These are phyloP conservation scores for Aspergillus panamensis DNA, from an alignment of 495 filamentous ascomycete genomes.

Conservation along the genomic window DNA sequence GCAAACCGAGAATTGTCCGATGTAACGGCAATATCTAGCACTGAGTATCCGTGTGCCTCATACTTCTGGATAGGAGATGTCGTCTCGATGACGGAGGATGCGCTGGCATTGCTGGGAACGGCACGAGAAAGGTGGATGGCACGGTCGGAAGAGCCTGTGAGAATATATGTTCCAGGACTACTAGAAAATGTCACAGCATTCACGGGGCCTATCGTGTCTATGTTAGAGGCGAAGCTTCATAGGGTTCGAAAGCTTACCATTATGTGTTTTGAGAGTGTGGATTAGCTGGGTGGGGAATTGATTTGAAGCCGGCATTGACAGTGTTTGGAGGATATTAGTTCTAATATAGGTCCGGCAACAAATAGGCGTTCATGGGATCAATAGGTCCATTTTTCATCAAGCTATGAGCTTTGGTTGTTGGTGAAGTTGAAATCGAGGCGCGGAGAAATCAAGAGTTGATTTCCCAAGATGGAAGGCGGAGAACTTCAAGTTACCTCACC, in stretches of 20 bases:
- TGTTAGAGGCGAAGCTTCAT: neutral
- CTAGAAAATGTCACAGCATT: constrained; percentile 43
- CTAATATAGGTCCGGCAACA: neutral
- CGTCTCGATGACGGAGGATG: constrained; percentile 33
- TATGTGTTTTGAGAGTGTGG: constrained; percentile 48
- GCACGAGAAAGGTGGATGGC: constrained; percentile 77
- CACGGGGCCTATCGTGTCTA: constrained; percentile 31
- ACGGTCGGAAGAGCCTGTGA: constrained; percentile 84
- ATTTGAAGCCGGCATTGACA: constrained; percentile 31
- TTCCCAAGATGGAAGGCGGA: neutral
- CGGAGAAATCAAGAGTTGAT: neutral
- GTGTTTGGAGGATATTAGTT: neutral
- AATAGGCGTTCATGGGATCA: neutral
- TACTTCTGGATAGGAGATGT: constrained; percentile 75
- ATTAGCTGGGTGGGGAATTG: constrained; percentile 34
- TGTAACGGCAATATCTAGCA: constrained; percentile 75
- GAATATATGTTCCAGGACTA: constrained; percentile 51
- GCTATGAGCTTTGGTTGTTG: neutral
- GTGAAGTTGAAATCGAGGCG: neutral
- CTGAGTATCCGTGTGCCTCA: constrained; percentile 83
- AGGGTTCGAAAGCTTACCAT: constrained; percentile 28
- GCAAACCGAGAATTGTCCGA: constrained; percentile 76
- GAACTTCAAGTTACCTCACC: neutral
- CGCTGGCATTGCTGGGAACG: constrained; percentile 40
- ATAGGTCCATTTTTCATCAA: neutral